Percentiles rank a stretch among this genome's conserved stretches.
Conservation (phyloP, 2,329 filamentous ascomycete species). For the Trichoderma koningiopsis region DNA sequence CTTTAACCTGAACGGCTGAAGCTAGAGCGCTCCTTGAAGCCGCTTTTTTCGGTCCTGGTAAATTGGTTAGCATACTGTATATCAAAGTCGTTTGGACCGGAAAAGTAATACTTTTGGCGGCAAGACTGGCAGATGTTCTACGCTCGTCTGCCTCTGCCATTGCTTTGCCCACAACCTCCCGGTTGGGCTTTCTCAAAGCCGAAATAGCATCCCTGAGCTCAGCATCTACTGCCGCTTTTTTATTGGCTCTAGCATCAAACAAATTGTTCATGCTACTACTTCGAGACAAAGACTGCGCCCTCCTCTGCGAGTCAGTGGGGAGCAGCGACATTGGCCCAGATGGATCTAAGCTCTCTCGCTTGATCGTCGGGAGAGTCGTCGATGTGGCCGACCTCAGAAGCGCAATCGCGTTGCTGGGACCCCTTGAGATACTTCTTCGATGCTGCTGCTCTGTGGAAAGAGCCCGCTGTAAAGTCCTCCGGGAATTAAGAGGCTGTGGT, state of each 20-base stretch:
- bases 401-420: constrained; percentile 60
- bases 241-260: constrained; percentile 61
- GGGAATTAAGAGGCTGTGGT: constrained; percentile 43
- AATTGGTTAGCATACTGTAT: neutral
- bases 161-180: constrained; percentile 66
- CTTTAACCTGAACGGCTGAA: constrained; percentile 55
- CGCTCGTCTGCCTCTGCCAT: constrained; percentile 69
- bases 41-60: constrained; percentile 25
- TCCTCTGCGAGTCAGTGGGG: constrained; percentile 41
- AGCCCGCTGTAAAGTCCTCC: constrained; percentile 62
- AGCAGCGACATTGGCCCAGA: constrained; percentile 40
- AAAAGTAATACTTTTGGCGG: constrained; percentile 51
- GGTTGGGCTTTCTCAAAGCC: constrained; percentile 73
- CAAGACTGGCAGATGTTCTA: constrained; percentile 52
- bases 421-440: constrained; percentile 57
- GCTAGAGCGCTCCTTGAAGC: constrained; percentile 43
- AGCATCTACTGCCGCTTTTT: constrained; percentile 67
- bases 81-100: neutral
- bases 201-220: constrained; percentile 75
- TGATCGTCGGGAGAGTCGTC: constrained; percentile 60
- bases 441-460: constrained; percentile 61
- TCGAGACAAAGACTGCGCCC: constrained; percentile 40
- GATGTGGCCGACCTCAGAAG: constrained; percentile 71
- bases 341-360: constrained; percentile 68
- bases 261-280: constrained; percentile 53